Conservation (phyloP, 495 filamentous ascomycete genomes). For the Hyaloscypha hepaticicola region DNA sequence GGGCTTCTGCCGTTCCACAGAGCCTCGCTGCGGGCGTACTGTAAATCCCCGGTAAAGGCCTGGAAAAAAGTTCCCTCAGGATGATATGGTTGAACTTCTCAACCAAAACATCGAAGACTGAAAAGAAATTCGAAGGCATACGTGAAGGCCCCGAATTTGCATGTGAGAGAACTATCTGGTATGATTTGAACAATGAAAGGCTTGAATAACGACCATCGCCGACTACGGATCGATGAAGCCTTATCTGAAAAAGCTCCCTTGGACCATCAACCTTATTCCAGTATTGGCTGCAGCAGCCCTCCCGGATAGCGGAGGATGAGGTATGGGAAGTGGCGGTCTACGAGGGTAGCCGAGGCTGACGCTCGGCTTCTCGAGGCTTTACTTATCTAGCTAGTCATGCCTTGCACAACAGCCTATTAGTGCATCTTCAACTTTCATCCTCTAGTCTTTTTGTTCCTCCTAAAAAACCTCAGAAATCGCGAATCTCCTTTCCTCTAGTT, state of each 20-base stretch:
- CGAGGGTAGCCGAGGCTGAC: constrained; percentile 1
- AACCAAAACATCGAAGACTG: too few relatives aligned
- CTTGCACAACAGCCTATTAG: constrained; percentile 14
- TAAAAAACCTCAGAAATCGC: neutral
- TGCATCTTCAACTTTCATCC: constrained; percentile 3
- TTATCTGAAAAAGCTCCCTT: too few relatives aligned
- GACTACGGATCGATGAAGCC: neutral
- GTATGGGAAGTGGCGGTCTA: neutral
- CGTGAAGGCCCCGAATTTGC: neutral
- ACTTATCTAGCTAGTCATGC: constrained; percentile 9
- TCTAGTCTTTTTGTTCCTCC: constrained; percentile 3
- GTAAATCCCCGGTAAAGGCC: too few relatives aligned
- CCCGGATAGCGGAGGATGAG: neutral
- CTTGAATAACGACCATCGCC: neutral
- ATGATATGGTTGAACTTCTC: too few relatives aligned
- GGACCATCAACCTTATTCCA: neutral
- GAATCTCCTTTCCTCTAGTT: neutral
- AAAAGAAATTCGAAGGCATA: neutral
- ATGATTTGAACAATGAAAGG: neutral
- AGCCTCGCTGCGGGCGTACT: too few relatives aligned
- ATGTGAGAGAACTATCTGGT: neutral
- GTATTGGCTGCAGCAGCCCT: neutral
- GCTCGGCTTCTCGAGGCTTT: neutral
- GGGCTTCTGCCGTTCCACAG: too few relatives aligned
- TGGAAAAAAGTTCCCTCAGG: too few relatives aligned